These are phyloP conservation scores for Boletus huronensis DNA, from an alignment of 768 basidiomycete genomes.

Conservation along the genomic window DNA sequence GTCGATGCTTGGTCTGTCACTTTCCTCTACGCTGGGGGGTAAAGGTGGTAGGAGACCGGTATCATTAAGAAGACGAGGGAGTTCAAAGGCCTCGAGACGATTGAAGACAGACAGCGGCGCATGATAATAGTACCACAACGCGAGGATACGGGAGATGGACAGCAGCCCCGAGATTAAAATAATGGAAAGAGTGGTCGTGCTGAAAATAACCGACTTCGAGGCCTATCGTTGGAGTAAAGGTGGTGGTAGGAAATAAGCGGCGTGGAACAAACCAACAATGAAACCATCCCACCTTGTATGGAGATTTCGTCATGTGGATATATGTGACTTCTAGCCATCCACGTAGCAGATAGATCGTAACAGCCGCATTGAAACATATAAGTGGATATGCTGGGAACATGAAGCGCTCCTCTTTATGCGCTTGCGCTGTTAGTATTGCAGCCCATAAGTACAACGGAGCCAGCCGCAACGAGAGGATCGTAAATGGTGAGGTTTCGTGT, in stretches of 20 bases:
- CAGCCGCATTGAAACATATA: constrained; percentile 90
- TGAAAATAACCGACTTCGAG: constrained; percentile 71
- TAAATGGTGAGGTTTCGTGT: constrained; percentile 77
- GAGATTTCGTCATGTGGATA: constrained; percentile 73
- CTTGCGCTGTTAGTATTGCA: constrained; percentile 70
- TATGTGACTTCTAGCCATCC: constrained; percentile 83
- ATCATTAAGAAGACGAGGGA: constrained; percentile 76
- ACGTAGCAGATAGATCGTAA: constrained; percentile 78
- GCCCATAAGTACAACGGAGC: constrained; percentile 92
- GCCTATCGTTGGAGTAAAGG: constrained; percentile 47
- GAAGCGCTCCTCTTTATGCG: constrained; percentile 99
- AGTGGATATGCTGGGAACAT: constrained; percentile 93
- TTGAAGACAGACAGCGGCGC: constrained; percentile 73
- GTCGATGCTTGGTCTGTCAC: constrained; percentile 50
- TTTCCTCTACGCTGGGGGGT: constrained; percentile 42
- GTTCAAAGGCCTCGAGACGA: constrained; percentile 70
- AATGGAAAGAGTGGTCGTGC: constrained; percentile 67
- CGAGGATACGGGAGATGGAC: constrained; percentile 77
- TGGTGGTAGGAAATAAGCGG: constrained; percentile 1
- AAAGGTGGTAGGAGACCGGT: constrained; percentile 59
- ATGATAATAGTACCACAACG: constrained; percentile 87
- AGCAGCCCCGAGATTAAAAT: constrained; percentile 63
- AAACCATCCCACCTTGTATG: constrained; percentile 63
- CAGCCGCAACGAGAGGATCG: constrained; percentile 71
- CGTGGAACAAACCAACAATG: not conserved